Evolutionary conservation across 2,329 filamentous ascomycete species (phyloP).

Genomic region (Acrodontium crateriforme): DNA sequence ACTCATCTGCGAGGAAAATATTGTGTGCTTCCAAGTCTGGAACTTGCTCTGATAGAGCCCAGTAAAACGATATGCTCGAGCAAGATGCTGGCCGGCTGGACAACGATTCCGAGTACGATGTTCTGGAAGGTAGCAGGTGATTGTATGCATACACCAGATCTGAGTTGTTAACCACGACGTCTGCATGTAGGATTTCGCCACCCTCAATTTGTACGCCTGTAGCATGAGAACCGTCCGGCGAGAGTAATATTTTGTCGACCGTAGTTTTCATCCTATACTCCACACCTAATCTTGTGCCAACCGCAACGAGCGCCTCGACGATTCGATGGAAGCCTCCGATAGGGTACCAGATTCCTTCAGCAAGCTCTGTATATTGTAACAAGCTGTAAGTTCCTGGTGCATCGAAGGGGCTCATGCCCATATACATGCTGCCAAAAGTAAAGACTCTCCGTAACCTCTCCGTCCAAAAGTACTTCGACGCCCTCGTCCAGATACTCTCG

Average conservation of each 20-base stretch:
- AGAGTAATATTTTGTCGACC: slow-evolving; percentile 42
- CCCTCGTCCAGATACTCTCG: slow-evolving; percentile 54
- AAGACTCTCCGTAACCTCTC: slow-evolving; percentile 57
- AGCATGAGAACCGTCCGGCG: slow-evolving; percentile 37
- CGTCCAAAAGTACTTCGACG: slow-evolving; percentile 54
- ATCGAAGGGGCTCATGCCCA: slow-evolving; percentile 68
- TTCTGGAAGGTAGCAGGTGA: slow-evolving; percentile 43
- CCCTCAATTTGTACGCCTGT: slow-evolving; percentile 46
- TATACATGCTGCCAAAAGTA: slow-evolving; percentile 70
- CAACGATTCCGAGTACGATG: slow-evolving; percentile 29
- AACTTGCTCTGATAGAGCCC: slow-evolving; percentile 48
- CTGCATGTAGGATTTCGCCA: slow-evolving; percentile 46
- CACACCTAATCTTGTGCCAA: slow-evolving; percentile 49
- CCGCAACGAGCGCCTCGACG: slow-evolving; percentile 47
- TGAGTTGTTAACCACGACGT: slow-evolving; percentile 57
- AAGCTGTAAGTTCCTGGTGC: slow-evolving; percentile 61
- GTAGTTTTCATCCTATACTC: slow-evolving; percentile 46
- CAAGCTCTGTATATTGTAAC: slow-evolving; percentile 61
- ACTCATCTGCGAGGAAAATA: slow-evolving; percentile 63
- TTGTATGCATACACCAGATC: slow-evolving; percentile 64
- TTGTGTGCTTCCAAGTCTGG: slow-evolving; percentile 57
- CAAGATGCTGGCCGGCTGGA: slow-evolving; percentile 46
- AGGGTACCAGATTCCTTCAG: slow-evolving; percentile 66
- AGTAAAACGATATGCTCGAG: slow-evolving; percentile 66
- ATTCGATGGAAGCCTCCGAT: slow-evolving; percentile 54